Evolutionary conservation across 768 basidiomycete species (phyloP).

Genomic region (Favolaschia claudopus): DNA sequence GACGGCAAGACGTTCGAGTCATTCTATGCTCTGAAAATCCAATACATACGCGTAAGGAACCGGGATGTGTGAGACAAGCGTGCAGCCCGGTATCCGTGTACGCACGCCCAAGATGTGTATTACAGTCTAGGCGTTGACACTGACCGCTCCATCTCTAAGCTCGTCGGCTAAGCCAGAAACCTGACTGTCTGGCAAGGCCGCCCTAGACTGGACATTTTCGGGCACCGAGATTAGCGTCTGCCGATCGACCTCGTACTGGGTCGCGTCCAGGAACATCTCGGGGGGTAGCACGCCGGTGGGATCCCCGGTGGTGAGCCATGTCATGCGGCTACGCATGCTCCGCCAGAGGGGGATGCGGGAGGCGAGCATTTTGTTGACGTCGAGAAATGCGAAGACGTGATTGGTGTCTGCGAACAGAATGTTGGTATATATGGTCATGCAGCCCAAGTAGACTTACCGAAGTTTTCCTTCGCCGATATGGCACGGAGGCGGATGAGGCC

Average conservation of each 20-base stretch:
- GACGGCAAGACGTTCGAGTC: no score
- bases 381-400: conserved; percentile 9
- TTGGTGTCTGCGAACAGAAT: neutral
- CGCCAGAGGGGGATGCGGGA: conserved; percentile 11
- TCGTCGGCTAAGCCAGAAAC: no score
- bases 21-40: no score
- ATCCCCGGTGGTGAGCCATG: conserved; percentile 16
- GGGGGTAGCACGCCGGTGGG: conserved; percentile 8
- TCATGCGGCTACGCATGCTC: neutral
- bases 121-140: no score
- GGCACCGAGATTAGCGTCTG: neutral
- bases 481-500: neutral
- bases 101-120: no score
- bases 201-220: neutral
- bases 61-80: no score
- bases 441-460: neutral
- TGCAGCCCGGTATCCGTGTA: no score
- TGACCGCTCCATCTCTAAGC: no score
- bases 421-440: neutral
- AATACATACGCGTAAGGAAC: no score
- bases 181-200: no score
- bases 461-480: neutral
- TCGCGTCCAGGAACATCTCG: conserved; percentile 7
- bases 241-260: neutral
- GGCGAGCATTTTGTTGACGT: conserved; percentile 5